Conservation (phyloP, 1,284 basidiomycete species). For the Cryptococcus sp. region DNA sequence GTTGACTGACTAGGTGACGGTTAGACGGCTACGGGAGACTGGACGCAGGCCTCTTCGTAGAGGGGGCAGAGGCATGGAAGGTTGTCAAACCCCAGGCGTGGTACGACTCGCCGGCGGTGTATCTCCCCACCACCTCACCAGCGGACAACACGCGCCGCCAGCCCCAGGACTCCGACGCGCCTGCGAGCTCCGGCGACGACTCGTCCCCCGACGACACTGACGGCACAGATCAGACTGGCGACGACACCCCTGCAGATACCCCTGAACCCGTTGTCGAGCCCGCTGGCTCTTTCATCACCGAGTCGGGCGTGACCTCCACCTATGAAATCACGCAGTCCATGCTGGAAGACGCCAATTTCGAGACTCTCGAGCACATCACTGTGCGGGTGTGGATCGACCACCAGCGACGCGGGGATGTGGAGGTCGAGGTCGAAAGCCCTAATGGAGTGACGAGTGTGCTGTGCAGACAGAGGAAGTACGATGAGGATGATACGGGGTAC, state of each 20-base stretch:
- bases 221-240: background rate
- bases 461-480: conserved; percentile 67
- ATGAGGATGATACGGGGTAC: conserved; percentile 69
- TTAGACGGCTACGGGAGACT: conserved; percentile 81
- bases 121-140: conserved; percentile 50
- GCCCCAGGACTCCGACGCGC: conserved; percentile 1
- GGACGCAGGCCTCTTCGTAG: conserved; percentile 79
- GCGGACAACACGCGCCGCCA: conserved; percentile 11
- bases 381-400: conserved; percentile 91
- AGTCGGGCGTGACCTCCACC: conserved; percentile 64
- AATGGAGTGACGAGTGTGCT: conserved; percentile 81
- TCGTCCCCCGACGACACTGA: background rate
- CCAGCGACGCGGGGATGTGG: conserved; percentile 80
- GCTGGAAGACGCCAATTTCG: conserved; percentile 74
- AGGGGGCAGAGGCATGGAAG: conserved; percentile 74
- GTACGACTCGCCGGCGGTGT: conserved; percentile 71
- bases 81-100: conserved; percentile 93
- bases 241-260: conserved; percentile 1
- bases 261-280: conserved; percentile 24
- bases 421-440: conserved; percentile 84
- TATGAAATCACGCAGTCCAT: conserved; percentile 69
- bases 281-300: conserved; percentile 55
- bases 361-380: conserved; percentile 87
- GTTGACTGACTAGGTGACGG: no score
- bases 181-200: background rate